phyloP scores from a whole-genome alignment of 192 early-diverging fungal genomes.

The Coemansia sp. region DNA sequence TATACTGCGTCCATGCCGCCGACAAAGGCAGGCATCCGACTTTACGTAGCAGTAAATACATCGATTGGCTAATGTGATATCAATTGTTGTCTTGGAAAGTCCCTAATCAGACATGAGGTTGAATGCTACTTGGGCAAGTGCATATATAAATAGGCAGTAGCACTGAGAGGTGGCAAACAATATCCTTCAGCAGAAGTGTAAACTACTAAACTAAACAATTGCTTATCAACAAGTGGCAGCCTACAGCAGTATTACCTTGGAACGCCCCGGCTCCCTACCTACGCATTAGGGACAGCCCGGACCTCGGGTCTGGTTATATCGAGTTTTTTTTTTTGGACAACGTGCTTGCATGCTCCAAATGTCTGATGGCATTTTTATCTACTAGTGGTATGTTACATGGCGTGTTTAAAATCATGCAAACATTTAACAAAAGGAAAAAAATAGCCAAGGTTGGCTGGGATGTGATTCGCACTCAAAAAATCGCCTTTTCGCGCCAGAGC shows the following conservation, averaged over 20 bases:
- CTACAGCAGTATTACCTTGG: background rate
- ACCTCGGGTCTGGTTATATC: no score
- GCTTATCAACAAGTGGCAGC: background rate
- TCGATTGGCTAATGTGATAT: background rate
- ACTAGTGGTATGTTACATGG: no score
- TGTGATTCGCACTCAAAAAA: no score
- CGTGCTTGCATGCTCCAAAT: no score
- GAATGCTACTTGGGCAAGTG: background rate
- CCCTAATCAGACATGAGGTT: background rate
- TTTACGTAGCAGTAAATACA: background rate
- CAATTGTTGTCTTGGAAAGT: background rate
- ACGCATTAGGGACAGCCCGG: no score
- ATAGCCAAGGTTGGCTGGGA: no score
- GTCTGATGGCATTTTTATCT: no score
- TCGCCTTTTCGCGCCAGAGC: no score
- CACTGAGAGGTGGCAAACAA: background rate
- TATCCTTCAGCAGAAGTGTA: background rate
- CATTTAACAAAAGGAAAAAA: no score
- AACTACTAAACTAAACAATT: background rate
- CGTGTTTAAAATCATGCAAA: no score
- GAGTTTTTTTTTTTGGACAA: no score
- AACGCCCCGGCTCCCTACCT: background rate
- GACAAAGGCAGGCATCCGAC: background rate
- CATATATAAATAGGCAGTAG: background rate
- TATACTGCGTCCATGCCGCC: background rate